Conservation (phyloP, 2,329 filamentous ascomycete species). For the Diplodia sapinea region DNA sequence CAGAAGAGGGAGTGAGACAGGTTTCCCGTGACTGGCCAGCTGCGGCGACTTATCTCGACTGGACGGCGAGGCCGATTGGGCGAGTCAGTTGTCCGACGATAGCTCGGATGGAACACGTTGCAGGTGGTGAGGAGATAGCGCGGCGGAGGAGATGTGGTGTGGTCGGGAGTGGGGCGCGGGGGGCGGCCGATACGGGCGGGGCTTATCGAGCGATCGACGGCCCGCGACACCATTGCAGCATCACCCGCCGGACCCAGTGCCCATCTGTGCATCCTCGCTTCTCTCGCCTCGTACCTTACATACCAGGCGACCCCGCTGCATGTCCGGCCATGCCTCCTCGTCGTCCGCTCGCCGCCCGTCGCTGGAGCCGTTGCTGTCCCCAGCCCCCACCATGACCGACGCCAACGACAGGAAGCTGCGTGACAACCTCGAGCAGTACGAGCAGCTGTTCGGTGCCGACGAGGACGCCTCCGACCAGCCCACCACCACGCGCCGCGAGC, state of each 20-base stretch:
- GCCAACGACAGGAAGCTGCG: conserved; percentile 12
- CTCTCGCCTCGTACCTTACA: background rate
- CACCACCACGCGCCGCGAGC: conserved; percentile 59
- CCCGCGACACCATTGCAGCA: background rate
- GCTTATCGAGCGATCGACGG: background rate
- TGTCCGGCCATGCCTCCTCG: conserved; percentile 18
- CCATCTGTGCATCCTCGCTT: no score
- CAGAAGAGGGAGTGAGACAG: background rate
- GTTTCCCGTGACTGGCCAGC: background rate
- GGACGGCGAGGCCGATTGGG: background rate
- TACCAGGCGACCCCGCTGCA: background rate
- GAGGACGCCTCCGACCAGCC: conserved; percentile 55
- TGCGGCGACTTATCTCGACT: background rate
- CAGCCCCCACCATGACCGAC: conserved; percentile 10
- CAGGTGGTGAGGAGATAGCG: background rate
- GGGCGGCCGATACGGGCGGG: background rate
- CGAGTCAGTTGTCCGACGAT: background rate
- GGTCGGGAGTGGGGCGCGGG: background rate
- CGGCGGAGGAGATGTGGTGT: no score
- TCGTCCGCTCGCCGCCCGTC: conserved; percentile 13
- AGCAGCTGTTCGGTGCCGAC: conserved; percentile 35
- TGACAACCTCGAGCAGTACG: conserved; percentile 25
- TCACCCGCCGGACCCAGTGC: background rate
- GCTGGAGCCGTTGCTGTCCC: conserved; percentile 23
- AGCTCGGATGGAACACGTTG: background rate